phyloP scores from a whole-genome alignment of 768 basidiomycete species.

The Xerocomus brunneocitrinus region DNA sequence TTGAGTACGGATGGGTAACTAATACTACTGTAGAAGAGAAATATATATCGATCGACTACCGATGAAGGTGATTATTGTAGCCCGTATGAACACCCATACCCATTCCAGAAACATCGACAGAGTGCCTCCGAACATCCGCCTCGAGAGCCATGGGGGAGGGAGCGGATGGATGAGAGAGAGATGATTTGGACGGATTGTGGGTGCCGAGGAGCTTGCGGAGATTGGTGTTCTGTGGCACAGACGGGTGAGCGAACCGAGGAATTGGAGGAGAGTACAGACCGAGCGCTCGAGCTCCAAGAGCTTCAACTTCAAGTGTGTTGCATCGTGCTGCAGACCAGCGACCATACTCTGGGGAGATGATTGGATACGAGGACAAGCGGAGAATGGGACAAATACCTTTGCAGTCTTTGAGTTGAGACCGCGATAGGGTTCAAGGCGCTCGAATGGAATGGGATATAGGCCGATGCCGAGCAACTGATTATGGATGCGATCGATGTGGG shows the following conservation, averaged over 20 bases:
- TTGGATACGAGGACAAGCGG: not conserved
- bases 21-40: not conserved
- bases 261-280: slow-evolving; percentile 31
- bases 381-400: slow-evolving; percentile 42
- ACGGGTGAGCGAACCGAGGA: not conserved
- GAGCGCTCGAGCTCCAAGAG: slow-evolving; percentile 66
- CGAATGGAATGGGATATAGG: slow-evolving; percentile 52
- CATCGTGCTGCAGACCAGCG: slow-evolving; percentile 63
- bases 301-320: slow-evolving; percentile 53
- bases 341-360: slow-evolving; percentile 57
- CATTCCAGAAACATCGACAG: slow-evolving; percentile 29
- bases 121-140: slow-evolving; percentile 32
- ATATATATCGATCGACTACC: not conserved
- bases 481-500: slow-evolving; percentile 66
- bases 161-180: slow-evolving; percentile 21
- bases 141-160: slow-evolving; percentile 28
- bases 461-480: slow-evolving; percentile 49
- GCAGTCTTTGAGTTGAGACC: slow-evolving; percentile 75
- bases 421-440: slow-evolving; percentile 56
- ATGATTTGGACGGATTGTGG: slow-evolving; percentile 14
- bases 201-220: slow-evolving; percentile 30
- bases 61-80: slow-evolving; percentile 8
- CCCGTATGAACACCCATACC: slow-evolving; percentile 25
- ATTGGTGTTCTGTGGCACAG: slow-evolving; percentile 25
- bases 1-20: slow-evolving; percentile 24